Conservation (phyloP, 495 filamentous ascomycete genomes). For the Glonium stellatum region DNA sequence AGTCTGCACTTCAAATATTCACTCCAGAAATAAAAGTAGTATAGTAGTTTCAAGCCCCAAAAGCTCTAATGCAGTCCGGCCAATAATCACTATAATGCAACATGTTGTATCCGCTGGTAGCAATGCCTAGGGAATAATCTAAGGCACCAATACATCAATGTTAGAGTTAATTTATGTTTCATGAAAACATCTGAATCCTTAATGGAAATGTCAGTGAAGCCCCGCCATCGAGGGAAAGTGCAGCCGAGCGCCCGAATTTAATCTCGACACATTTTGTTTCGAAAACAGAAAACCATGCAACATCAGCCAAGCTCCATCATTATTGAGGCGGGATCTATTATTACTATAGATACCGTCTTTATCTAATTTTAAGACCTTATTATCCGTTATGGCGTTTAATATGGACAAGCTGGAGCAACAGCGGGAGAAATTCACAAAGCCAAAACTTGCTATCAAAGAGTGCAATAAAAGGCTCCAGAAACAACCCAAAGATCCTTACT, state of each 20-base stretch:
- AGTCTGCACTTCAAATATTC: too few relatives aligned
- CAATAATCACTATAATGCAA: too few relatives aligned
- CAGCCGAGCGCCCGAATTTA: background rate
- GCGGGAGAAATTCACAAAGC: constrained; percentile 1
- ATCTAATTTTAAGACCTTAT: background rate
- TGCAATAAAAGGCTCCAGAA: constrained; percentile 5
- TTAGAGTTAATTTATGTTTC: too few relatives aligned
- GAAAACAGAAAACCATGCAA: background rate
- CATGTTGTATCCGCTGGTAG: too few relatives aligned
- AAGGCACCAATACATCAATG: too few relatives aligned
- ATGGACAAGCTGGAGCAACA: background rate
- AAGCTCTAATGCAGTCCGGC: too few relatives aligned
- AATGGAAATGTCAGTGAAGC: too few relatives aligned
- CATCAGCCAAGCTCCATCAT: background rate
- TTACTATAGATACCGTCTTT: background rate
- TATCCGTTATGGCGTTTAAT: constrained; percentile 4
- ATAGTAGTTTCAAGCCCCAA: too few relatives aligned
- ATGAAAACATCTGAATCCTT: too few relatives aligned
- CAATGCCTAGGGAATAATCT: too few relatives aligned
- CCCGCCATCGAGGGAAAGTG: background rate
- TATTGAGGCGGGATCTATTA: background rate
- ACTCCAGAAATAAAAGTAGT: too few relatives aligned
- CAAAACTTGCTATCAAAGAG: constrained; percentile 4
- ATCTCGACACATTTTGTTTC: background rate
- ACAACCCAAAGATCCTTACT: constrained; percentile 2